Evolutionary conservation across 1,139 yeast genomes (phyloP).

Genomic region (Lodderomyces elongisporus): DNA sequence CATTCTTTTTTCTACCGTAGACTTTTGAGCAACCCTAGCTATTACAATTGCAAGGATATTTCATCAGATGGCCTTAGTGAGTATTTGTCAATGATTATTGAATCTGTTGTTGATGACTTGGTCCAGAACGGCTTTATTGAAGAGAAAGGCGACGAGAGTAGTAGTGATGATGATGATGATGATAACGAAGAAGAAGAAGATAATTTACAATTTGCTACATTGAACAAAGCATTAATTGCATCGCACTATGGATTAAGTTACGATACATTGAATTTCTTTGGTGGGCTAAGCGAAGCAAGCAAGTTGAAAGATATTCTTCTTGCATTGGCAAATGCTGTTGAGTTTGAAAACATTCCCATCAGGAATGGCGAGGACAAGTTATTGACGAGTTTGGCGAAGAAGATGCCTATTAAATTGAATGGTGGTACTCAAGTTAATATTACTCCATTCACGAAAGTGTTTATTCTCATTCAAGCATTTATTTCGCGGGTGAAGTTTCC

Average conservation of each 20-base stretch:
- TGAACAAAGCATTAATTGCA: constrained; percentile 71
- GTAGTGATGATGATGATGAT: not conserved
- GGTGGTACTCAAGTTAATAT: constrained; percentile 28
- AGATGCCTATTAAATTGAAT: constrained; percentile 54
- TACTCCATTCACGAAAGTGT: constrained; percentile 64
- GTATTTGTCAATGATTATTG: constrained; percentile 78
- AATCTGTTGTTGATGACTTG: constrained; percentile 63
- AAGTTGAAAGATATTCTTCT: constrained; percentile 63
- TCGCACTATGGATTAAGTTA: constrained; percentile 65
- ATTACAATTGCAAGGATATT: constrained; percentile 67
- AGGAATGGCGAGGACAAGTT: constrained; percentile 52
- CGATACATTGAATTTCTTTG: constrained; percentile 58
- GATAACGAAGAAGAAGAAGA: constrained; percentile 28
- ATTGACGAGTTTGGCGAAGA: constrained; percentile 48
- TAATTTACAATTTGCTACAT: constrained; percentile 45
- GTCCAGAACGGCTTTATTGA: constrained; percentile 60
- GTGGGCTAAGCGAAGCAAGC: constrained; percentile 49
- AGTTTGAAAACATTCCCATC: constrained; percentile 60
- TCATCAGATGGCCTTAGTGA: constrained; percentile 70
- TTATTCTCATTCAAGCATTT: constrained; percentile 76
- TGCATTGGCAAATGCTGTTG: constrained; percentile 60
- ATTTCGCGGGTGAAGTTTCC: constrained; percentile 56
- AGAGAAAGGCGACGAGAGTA: constrained; percentile 10
- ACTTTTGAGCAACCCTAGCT: constrained; percentile 78
- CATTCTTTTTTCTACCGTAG: constrained; percentile 80